These are phyloP conservation scores for Russula sp. DNA, from an alignment of 768 basidiomycete genomes.

Conservation along the genomic window DNA sequence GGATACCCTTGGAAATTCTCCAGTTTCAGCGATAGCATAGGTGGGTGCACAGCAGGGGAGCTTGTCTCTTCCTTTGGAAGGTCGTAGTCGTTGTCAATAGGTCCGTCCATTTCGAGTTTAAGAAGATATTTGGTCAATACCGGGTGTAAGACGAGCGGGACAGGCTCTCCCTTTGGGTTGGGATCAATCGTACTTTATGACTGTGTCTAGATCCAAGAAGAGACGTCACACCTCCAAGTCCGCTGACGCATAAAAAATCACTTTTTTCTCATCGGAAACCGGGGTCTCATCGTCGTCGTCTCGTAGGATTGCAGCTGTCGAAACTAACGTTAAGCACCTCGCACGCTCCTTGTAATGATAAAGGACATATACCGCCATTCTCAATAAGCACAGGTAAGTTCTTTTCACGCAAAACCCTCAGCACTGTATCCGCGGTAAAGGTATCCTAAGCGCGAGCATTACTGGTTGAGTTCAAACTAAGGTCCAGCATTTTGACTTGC, in stretches of 20 bases:
- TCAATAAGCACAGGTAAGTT: not conserved
- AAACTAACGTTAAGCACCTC: not conserved
- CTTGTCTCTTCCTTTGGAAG: conserved; percentile 5
- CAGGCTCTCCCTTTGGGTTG: conserved; percentile 2
- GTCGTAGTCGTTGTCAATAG: not conserved
- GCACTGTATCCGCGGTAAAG: not conserved
- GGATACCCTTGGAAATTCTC: conserved; percentile 12
- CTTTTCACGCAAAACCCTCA: not conserved
- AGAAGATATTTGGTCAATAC: conserved; percentile 4
- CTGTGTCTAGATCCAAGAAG: too few species aligned
- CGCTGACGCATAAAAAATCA: not conserved
- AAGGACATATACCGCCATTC: conserved; percentile 2
- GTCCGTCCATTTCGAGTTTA: not conserved
- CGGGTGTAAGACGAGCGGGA: conserved; percentile 1
- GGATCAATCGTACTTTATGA: not conserved
- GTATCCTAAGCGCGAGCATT: not conserved
- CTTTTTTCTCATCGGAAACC: not conserved
- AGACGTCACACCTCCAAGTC: not conserved
- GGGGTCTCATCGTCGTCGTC: not conserved
- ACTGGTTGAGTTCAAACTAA: not conserved
- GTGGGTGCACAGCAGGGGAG: conserved; percentile 1
- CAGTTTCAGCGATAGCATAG: not conserved
- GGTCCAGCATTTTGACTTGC: not conserved
- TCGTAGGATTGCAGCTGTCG: not conserved
- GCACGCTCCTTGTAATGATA: not conserved